A percentile compares a stretch with the other conserved stretches of the same genome.
phyloP scores from a whole-genome alignment of 306 rosid genomes.

The Cercis canadensis region DNA sequence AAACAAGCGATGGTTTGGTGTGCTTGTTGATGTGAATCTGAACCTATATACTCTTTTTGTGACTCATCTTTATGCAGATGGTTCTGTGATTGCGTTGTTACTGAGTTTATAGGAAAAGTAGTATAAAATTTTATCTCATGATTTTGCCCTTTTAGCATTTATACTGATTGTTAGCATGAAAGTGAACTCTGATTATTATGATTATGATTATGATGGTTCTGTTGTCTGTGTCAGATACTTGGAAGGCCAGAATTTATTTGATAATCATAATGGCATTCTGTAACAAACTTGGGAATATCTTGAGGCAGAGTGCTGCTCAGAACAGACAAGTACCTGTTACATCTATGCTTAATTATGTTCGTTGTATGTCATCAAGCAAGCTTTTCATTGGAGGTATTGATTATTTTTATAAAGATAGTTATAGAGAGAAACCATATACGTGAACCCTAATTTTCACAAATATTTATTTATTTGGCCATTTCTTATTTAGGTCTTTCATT shows the following conservation, averaged over 20 bases:
- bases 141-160: no score
- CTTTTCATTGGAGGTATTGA: slow-evolving; percentile 57
- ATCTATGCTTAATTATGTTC: slow-evolving; percentile 45
- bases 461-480: not conserved
- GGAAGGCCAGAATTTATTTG: no score
- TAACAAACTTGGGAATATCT: slow-evolving; percentile 47
- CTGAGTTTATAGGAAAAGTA: no score
- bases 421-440: not conserved
- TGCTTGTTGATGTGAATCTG: no score
- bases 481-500: slow-evolving; percentile 50
- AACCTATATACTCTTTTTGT: no score
- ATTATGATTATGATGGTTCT: not conserved
- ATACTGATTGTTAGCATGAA: no score
- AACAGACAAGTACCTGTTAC: slow-evolving; percentile 28
- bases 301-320: slow-evolving; percentile 46
- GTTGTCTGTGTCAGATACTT: no score
- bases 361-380: slow-evolving; percentile 55
- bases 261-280: slow-evolving; percentile 34
- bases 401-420: not conserved
- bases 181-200: no score
- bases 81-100: no score
- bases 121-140: no score
- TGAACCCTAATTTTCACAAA: not conserved
- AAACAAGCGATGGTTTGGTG: no score
- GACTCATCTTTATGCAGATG: no score